Conservation (phyloP, 1,284 basidiomycete species). For the Salmacisia buchloeana region DNA sequence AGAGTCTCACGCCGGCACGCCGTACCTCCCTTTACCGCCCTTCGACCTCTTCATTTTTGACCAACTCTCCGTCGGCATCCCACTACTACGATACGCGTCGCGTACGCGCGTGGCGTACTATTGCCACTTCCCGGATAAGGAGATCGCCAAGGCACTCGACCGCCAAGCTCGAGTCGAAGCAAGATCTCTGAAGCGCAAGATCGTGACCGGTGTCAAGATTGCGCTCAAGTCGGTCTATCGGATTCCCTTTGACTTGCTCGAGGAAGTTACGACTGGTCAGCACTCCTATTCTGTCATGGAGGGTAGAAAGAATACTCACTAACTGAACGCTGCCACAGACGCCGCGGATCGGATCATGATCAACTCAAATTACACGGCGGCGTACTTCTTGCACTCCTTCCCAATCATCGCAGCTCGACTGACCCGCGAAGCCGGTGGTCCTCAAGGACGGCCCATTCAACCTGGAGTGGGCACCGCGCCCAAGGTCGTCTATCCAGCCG, state of each 20-base stretch:
- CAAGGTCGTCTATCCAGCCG: conserved; percentile 82
- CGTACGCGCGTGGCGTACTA: conserved; percentile 84
- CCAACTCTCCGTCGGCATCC: conserved; percentile 85
- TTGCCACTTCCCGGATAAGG: conserved; percentile 84
- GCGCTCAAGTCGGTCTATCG: conserved; percentile 58
- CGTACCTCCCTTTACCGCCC: conserved; percentile 51
- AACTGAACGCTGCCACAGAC: conserved; percentile 53
- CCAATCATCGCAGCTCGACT: neutral
- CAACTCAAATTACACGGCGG: conserved; percentile 78
- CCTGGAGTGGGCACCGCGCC: conserved; percentile 51
- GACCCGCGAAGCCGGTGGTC: neutral
- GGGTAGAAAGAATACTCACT: neutral
- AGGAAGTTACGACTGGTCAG: conserved; percentile 81
- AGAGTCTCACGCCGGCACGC: conserved; percentile 8
- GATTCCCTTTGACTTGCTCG: conserved; percentile 80
- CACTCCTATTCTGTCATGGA: conserved; percentile 20
- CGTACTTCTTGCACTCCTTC: conserved; percentile 67
- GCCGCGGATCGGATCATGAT: conserved; percentile 84
- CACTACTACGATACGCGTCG: conserved; percentile 66
- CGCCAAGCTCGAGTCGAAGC: conserved; percentile 32
- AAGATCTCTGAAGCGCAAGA: conserved; percentile 38
- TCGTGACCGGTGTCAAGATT: neutral
- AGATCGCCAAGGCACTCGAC: conserved; percentile 59
- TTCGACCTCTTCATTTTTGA: conserved; percentile 87
- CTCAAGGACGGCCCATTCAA: too few species aligned